Conservation (phyloP, 75 land plant genomes). For the Larix kaempferi region DNA sequence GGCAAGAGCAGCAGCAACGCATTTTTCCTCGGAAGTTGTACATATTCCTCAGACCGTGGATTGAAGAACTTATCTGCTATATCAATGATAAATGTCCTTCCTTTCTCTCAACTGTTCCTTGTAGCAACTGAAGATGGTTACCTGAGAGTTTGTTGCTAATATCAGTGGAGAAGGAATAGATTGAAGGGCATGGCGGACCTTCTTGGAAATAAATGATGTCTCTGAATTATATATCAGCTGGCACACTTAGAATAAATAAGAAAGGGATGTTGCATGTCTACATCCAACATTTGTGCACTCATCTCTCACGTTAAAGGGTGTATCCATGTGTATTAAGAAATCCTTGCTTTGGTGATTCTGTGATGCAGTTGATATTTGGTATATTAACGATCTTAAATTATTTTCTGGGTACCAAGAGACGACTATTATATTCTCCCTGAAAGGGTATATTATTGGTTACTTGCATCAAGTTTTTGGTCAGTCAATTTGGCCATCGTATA, state of each 20-base stretch:
- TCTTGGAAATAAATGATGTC: neutral
- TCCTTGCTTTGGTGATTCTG: neutral
- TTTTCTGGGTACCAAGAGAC: neutral
- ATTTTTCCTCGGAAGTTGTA: constrained; percentile 52
- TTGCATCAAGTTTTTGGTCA: neutral
- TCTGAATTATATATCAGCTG: neutral
- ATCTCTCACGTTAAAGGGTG: neutral
- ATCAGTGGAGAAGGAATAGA: neutral
- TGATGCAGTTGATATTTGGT: neutral
- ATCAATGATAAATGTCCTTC: constrained; percentile 63
- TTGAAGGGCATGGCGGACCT: neutral
- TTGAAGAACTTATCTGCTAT: constrained; percentile 50
- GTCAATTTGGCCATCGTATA: neutral
- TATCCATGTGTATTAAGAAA: neutral
- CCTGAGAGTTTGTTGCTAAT: constrained; percentile 66
- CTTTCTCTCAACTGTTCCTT: constrained; percentile 76
- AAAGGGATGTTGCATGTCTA: neutral
- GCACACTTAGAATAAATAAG: neutral
- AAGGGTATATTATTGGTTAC: neutral
- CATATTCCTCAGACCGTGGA: constrained; percentile 48
- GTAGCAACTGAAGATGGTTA: constrained; percentile 91
- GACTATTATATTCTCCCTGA: neutral
- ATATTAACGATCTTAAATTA: neutral
- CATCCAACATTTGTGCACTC: neutral
- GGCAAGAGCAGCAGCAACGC: constrained; percentile 51